Conservation (phyloP, 768 basidiomycete species). For the Tylopilus felleus region DNA sequence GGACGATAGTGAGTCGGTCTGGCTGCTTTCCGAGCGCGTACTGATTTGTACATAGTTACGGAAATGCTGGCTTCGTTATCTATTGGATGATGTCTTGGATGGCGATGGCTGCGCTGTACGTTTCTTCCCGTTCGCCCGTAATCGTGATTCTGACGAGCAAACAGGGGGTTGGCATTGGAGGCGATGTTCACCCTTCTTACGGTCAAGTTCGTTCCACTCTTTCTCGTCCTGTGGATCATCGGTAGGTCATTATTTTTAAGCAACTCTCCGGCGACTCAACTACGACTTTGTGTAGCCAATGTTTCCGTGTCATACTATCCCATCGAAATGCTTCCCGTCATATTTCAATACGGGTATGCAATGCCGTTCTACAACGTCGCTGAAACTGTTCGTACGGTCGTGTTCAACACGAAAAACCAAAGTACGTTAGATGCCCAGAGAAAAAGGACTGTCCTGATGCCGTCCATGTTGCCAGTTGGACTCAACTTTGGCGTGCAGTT, state of each 20-base stretch:
- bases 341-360: constrained; percentile 68
- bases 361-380: constrained; percentile 73
- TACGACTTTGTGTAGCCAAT: constrained; percentile 39
- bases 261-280: not conserved
- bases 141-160: not conserved
- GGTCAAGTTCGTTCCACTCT: constrained; percentile 49
- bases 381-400: constrained; percentile 52
- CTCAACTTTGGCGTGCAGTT: constrained; percentile 59
- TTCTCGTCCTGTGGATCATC: constrained; percentile 66
- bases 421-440: constrained; percentile 35
- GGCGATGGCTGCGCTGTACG: constrained; percentile 56
- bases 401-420: constrained; percentile 64
- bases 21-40: not conserved
- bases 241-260: constrained; percentile 27
- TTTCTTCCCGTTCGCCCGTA: not conserved
- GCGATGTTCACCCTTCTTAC: constrained; percentile 56
- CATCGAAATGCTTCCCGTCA: constrained; percentile 50
- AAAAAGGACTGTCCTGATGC: not conserved
- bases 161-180: constrained; percentile 61
- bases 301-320: constrained; percentile 58
- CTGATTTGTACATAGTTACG: constrained; percentile 34
- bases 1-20: constrained; percentile 37
- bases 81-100: constrained; percentile 67
- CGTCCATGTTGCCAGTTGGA: constrained; percentile 42
- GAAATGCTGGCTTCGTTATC: constrained; percentile 54